Base-by-base conservation (phyloP, 306 rosid species). In the Cucurbita pepo region DNA sequence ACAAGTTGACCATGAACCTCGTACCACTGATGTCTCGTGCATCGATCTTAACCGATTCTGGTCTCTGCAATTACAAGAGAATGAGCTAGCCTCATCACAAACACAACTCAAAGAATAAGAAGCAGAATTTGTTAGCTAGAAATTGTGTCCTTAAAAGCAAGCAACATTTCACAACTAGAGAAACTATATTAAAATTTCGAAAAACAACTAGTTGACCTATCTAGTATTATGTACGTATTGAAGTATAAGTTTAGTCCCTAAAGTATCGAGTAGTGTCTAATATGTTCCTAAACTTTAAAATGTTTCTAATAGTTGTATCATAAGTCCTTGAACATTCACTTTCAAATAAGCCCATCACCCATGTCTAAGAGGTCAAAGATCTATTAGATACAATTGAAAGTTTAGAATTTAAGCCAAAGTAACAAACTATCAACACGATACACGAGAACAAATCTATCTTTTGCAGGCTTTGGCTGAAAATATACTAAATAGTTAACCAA, bases 11-110 rank as follows among this genome's bases (percentile, higher is more conserved):
- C 5, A 88, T 74, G 80, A 90, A 94, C 79, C 83, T 82, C 13
- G 80, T 77, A 52, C 98, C 97, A 11, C 64, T 89, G 64, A 87
- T 55, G 76, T 90, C 88, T 73, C 71, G 79, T 60, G 98, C 97
- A 60, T 94, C 88, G 65, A 94, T 81, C 82, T 94, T 94, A 69
- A 94, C 85, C 72, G 92, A 82, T 73, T 89, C 97, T 60, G 98
- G 88, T 87, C 97, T 88, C 98, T 93, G 80, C 59, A 80, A 73
- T 57, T 59, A 19, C 76, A 77, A 67, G 72, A 73, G 73, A 16
- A 18, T 59, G 50, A 76, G 3, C 52, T n/a, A 62, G 7, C 75
- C 43, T 13, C 65, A 11, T 12, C 47, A 21, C 53, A 44, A 65
- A 16, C 7, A 13, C 34, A 12, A 21, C 38, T 65, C 54, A 44